Percentiles rank a stretch among this genome's conserved stretches.
phyloP scores from a whole-genome alignment of 2,329 filamentous ascomycete genomes.

The Nigrograna mackinnonii region DNA sequence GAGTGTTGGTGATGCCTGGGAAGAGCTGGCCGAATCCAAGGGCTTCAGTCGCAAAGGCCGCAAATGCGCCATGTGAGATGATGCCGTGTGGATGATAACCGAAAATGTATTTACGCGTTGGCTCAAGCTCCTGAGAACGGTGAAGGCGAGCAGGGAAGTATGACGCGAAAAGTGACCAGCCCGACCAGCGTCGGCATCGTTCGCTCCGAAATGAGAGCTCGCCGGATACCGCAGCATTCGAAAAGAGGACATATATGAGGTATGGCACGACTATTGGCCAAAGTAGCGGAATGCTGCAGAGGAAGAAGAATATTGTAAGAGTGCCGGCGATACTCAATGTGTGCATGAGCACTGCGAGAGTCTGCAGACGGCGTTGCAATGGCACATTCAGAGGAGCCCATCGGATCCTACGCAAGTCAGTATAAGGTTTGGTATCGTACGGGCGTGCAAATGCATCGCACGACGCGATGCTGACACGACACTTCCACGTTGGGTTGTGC shows the following conservation, averaged over 20 bases:
- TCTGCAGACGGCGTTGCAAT: slow-evolving; percentile 55
- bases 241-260: slow-evolving; percentile 80
- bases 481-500: too few species aligned
- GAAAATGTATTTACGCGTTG: slow-evolving; percentile 91
- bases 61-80: slow-evolving; percentile 94
- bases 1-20: slow-evolving; percentile 90
- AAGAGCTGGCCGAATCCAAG: slow-evolving; percentile 86
- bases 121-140: slow-evolving; percentile 76
- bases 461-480: too few species aligned
- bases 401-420: too few species aligned
- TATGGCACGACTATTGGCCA: slow-evolving; percentile 84
- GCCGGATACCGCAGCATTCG: slow-evolving; percentile 76
- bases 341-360: slow-evolving; percentile 52
- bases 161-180: slow-evolving; percentile 88
- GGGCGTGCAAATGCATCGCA: too few species aligned
- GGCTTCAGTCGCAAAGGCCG: slow-evolving; percentile 86
- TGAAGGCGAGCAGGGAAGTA: slow-evolving; percentile 92
- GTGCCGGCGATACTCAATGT: slow-evolving; percentile 52
- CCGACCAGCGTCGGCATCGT: slow-evolving; percentile 69
- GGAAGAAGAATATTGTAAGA: slow-evolving; percentile 83
- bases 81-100: slow-evolving; percentile 98
- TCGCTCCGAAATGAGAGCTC: slow-evolving; percentile 74
- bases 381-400: slow-evolving; percentile 83
- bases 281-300: slow-evolving; percentile 86
- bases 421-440: too few species aligned